Evolutionary conservation across 169 alveolate genomes (phyloP), one percentile per base, ranked within the genome.

Genomic region (Eimeria acervulina): DNA sequence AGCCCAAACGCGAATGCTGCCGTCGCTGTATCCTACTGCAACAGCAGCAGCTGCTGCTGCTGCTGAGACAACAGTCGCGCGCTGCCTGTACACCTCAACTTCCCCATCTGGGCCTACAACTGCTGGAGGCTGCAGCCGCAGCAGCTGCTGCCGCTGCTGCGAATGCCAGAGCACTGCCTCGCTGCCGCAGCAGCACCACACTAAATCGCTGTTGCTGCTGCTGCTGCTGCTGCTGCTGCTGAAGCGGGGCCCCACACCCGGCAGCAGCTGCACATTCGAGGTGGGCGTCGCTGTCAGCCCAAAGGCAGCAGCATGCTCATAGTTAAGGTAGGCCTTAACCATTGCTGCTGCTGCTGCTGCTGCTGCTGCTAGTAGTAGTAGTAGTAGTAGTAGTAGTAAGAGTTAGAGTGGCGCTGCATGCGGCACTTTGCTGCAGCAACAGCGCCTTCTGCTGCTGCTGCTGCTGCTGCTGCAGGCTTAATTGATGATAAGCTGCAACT

Each of bases 291-390:
- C 96, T 19, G 97, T 93, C 66, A 97, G 96, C 89, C 98, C 99
- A 59, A 97, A 96, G 47, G 98, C 95, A 74, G 97, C 98, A 47
- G 96, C 97, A 44, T 97, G 97, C 68, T 97, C 98, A 96, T 98
- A 98, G 92, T 98, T 96, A 78, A 98, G 96, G 92, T 98, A 98
- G 13, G 99, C 98, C 95, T 98, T 98, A 91, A 98, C 99, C 99
- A 98, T 98, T 72, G 42, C 47, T 36, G 42, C 84, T 6, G 59
- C 59, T 51, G 59, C 59, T 51, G 59, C 59, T 51, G 59, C 59
- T 51, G 59, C 84, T 23, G 76, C 55, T n/a, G 51, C 84, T 74
- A 21, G 19, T 74, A 47, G 19, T 2, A 40, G 38, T 38, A 31
- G 47, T 26, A 26, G 76, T 66, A 66, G 76, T 8, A 66, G 76